Conservation (phyloP, 2,329 filamentous ascomycete species). For the Neonectria ditissima region DNA sequence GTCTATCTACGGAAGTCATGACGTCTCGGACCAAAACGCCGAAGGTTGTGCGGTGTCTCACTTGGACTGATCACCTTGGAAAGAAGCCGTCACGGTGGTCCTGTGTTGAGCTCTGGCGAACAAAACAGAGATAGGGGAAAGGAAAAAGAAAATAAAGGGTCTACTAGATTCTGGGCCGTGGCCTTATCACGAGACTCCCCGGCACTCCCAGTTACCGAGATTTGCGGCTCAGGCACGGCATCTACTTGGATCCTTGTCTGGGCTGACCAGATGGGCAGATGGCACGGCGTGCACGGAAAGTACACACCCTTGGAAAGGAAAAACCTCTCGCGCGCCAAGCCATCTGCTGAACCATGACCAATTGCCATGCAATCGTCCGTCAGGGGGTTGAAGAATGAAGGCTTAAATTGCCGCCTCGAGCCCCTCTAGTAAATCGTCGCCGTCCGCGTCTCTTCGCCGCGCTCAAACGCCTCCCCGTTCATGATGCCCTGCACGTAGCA, state of each 20-base stretch:
- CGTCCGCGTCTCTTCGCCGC: slow-evolving; percentile 9
- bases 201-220: slow-evolving; percentile 21
- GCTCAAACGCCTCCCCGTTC: slow-evolving; percentile 19
- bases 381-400: no score
- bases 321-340: background rate
- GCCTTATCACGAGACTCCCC: slow-evolving; percentile 20
- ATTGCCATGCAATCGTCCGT: background rate
- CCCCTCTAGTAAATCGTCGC: slow-evolving; percentile 8
- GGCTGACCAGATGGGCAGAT: slow-evolving; percentile 24
- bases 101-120: background rate
- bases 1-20: slow-evolving; percentile 6
- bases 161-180: background rate
- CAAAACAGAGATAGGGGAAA: background rate
- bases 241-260: slow-evolving; percentile 17
- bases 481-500: slow-evolving; percentile 32
- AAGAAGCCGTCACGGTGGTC: background rate
- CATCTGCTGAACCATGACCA: background rate
- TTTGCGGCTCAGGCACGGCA: slow-evolving; percentile 23
- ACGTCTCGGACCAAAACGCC: background rate
- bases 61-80: background rate
- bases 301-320: background rate
- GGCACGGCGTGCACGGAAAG: background rate
- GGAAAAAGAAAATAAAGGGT: no score
- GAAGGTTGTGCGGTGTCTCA: background rate
- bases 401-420: background rate